A percentile compares a stretch with the other conserved stretches of the same genome.
These are phyloP conservation scores for Colletotrichum navitas DNA, from an alignment of 2,329 filamentous ascomycete genomes.

Conservation along the genomic window DNA sequence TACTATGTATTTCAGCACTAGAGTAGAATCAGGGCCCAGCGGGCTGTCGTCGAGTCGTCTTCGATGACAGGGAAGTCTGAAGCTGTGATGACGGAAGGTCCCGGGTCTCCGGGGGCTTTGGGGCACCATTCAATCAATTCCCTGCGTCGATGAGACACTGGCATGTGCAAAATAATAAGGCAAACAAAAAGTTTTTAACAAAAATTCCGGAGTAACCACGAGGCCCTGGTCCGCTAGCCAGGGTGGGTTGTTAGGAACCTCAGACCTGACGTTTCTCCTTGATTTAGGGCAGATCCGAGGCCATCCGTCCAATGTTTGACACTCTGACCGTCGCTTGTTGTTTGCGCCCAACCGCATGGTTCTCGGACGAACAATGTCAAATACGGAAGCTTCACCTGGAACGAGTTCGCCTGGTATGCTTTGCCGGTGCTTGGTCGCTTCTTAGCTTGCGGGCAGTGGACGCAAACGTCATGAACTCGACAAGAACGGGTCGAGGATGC, in stretches of 20 bases:
- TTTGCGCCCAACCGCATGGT: slow-evolving; percentile 15
- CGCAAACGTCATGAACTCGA: slow-evolving; percentile 1
- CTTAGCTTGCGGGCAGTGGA: neutral
- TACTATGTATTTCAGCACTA: neutral
- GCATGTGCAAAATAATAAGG: slow-evolving; percentile 17
- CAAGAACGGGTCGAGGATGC: slow-evolving; percentile 16
- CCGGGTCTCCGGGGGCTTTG: slow-evolving; percentile 8
- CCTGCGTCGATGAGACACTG: slow-evolving; percentile 33
- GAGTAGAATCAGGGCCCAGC: slow-evolving; percentile 14
- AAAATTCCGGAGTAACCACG: neutral
- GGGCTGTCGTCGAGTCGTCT: slow-evolving; percentile 8
- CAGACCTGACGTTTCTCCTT: slow-evolving; percentile 14
- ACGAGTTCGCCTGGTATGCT: slow-evolving; percentile 6
- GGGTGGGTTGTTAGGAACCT: neutral
- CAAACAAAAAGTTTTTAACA: neutral
- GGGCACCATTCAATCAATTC: slow-evolving; percentile 5
- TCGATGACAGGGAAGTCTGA: slow-evolving; percentile 10
- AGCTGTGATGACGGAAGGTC: slow-evolving; percentile 8
- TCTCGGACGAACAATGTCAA: slow-evolving; percentile 17
- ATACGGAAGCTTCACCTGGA: slow-evolving; percentile 20
- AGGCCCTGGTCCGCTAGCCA: slow-evolving; percentile 9
- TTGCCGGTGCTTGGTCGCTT: slow-evolving; percentile 10
- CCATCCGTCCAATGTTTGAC: slow-evolving; percentile 25
- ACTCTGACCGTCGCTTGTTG: slow-evolving; percentile 19
- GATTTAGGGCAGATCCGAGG: slow-evolving; percentile 23